Evolutionary conservation across 139 green algal species (phyloP).

Genomic region (Astrephomene gubernaculifera): DNA sequence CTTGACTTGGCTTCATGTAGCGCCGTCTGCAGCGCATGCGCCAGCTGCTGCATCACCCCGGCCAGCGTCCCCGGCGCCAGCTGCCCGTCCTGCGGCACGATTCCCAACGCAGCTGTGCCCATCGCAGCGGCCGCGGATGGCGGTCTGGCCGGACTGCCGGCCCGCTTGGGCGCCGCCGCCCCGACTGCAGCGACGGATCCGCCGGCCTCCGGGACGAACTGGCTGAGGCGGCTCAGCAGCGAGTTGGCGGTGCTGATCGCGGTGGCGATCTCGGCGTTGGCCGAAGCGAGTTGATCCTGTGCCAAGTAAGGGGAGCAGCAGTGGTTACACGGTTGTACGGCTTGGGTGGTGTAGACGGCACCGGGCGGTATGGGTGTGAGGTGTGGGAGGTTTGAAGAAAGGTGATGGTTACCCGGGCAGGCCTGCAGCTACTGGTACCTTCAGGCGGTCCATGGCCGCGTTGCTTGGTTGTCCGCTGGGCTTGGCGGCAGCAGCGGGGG

Average conservation of each 20-base stretch:
- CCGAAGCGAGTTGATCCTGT: conserved; percentile 45
- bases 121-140: neutral
- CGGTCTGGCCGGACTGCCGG: neutral
- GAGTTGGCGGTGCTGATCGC: conserved; percentile 43
- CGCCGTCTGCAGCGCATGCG: neutral
- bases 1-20: too few relatives aligned
- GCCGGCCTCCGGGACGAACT: neutral
- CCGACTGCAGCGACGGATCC: neutral
- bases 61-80: neutral
- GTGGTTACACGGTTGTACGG: too few relatives aligned
- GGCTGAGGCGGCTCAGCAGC: conserved; percentile 29
- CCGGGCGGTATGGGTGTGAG: too few relatives aligned
- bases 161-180: neutral
- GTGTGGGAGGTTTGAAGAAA: too few relatives aligned
- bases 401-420: too few relatives aligned
- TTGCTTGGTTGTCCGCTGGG: neutral
- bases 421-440: too few relatives aligned
- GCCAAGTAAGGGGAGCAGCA: neutral
- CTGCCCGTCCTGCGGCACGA: neutral
- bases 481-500: neutral
- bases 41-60: conserved; percentile 17
- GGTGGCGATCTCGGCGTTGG: conserved; percentile 42
- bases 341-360: too few relatives aligned
- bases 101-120: too few relatives aligned
- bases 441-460: neutral